A percentile compares a stretch with the other conserved stretches of the same genome.
Evolutionary conservation across 2,329 filamentous ascomycete genomes (phyloP).

Genomic region (Exophiala bonariae): DNA sequence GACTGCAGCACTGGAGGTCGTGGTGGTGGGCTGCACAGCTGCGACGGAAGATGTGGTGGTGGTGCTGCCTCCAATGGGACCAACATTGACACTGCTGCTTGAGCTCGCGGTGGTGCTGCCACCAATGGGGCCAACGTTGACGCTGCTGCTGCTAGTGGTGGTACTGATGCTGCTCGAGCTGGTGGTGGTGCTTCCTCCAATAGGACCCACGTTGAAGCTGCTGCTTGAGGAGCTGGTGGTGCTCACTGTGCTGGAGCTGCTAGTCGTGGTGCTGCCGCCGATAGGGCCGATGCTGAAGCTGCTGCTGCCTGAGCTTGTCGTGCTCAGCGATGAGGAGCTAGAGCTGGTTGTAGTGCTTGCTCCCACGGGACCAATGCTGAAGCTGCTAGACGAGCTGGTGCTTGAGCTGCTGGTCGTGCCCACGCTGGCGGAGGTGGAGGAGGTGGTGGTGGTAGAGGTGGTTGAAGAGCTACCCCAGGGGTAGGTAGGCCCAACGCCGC

Average conservation of each 20-base stretch:
- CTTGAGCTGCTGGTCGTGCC: neutral
- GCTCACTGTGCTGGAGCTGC: neutral
- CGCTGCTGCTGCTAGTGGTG: neutral
- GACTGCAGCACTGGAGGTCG: neutral
- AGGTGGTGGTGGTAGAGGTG: neutral
- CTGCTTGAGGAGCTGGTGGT: slow-evolving; percentile 3
- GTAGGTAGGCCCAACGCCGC: slow-evolving; percentile 1
- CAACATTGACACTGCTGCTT: neutral
- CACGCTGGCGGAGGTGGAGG: slow-evolving; percentile 4
- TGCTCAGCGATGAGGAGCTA: slow-evolving; percentile 1
- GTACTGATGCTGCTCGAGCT: neutral
- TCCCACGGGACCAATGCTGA: neutral
- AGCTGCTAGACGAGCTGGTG: neutral
- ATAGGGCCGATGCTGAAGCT: slow-evolving; percentile 1
- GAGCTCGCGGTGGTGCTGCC: neutral
- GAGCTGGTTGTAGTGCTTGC: neutral
- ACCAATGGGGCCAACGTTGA: slow-evolving; percentile 1
- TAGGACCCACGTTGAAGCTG: slow-evolving; percentile 8
- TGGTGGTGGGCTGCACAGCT: neutral
- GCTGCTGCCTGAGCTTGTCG: slow-evolving; percentile 3
- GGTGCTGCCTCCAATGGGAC: slow-evolving; percentile 2
- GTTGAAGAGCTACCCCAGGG: slow-evolving; percentile 2
- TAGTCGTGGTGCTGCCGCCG: slow-evolving; percentile 1
- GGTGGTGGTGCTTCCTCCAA: slow-evolving; percentile 8
- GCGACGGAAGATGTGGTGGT: slow-evolving; percentile 24